Conservation (phyloP, 208 protist genomes). For the Borovskyia barvae region DNA sequence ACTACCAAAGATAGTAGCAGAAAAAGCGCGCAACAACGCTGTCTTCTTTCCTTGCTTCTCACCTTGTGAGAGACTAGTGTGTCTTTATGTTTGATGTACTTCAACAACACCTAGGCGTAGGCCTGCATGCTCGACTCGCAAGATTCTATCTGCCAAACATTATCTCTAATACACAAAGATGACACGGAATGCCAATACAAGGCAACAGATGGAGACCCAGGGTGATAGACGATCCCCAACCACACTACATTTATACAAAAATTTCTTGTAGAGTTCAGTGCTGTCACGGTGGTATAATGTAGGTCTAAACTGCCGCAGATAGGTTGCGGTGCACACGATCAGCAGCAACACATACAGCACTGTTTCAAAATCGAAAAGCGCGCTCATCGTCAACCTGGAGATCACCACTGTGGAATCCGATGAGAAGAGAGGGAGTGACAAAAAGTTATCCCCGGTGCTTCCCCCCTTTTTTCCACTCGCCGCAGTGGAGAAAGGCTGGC, state of each 20-base stretch:
- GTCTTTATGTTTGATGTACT: too few relatives aligned
- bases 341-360: conserved; percentile 85
- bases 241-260: conserved; percentile 91
- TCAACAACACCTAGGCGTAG: too few relatives aligned
- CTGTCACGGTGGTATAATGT: conserved; percentile 88
- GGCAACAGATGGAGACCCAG: conserved; percentile 74
- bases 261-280: conserved; percentile 80
- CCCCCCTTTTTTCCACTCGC: too few relatives aligned
- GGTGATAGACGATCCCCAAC: conserved; percentile 88
- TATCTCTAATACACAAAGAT: conserved; percentile 87
- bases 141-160: too few relatives aligned
- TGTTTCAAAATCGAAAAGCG: conserved; percentile 88
- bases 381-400: conserved; percentile 54
- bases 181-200: conserved; percentile 74
- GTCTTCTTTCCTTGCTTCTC: too few relatives aligned
- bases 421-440: background rate
- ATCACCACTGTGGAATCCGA: background rate
- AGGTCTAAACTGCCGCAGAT: conserved; percentile 85
- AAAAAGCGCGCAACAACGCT: too few relatives aligned
- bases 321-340: conserved; percentile 88
- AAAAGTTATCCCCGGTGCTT: too few relatives aligned
- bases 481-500: too few relatives aligned
- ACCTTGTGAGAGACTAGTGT: too few relatives aligned
- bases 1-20: too few relatives aligned
- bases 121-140: too few relatives aligned